Conservation (phyloP, 2,329 filamentous ascomycete genomes). For the Trichoderma hamatum region DNA sequence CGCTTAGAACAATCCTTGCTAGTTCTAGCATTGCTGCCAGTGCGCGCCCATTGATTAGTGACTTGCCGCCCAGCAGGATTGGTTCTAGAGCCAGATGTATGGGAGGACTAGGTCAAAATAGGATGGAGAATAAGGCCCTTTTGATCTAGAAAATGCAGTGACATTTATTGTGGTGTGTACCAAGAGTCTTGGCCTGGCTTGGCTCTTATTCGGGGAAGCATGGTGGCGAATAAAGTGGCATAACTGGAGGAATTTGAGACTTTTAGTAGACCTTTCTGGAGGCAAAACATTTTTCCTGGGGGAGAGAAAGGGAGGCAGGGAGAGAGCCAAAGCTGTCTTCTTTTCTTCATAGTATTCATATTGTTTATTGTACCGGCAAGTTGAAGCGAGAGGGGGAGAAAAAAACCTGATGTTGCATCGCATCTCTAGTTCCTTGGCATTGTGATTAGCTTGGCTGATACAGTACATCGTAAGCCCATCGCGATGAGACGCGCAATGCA, state of each 20-base stretch:
- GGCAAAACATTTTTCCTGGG: neutral
- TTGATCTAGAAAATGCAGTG: neutral
- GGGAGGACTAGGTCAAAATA: neutral
- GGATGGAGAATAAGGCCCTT: neutral
- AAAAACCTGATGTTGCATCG: neutral
- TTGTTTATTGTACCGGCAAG: neutral
- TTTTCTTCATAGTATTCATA: neutral
- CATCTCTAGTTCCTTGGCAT: neutral
- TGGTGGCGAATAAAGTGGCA: neutral
- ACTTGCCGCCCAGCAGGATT: neutral
- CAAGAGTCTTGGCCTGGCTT: conserved; percentile 7
- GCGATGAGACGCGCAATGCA: neutral
- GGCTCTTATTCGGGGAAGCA: neutral
- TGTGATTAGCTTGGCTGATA: neutral
- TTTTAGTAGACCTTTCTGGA: neutral
- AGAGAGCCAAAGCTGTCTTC: neutral
- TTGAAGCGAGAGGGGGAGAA: neutral
- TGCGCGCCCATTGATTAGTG: neutral
- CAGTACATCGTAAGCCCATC: neutral
- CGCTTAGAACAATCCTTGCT: neutral
- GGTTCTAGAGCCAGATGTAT: conserved; percentile 1
- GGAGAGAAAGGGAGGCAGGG: neutral
- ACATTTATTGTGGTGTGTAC: neutral
- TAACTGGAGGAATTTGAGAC: neutral
- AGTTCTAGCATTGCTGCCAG: neutral